Evolutionary conservation across 805 yeast genomes (phyloP).

Genomic region (Wickerhamomyces sydowiorum): DNA sequence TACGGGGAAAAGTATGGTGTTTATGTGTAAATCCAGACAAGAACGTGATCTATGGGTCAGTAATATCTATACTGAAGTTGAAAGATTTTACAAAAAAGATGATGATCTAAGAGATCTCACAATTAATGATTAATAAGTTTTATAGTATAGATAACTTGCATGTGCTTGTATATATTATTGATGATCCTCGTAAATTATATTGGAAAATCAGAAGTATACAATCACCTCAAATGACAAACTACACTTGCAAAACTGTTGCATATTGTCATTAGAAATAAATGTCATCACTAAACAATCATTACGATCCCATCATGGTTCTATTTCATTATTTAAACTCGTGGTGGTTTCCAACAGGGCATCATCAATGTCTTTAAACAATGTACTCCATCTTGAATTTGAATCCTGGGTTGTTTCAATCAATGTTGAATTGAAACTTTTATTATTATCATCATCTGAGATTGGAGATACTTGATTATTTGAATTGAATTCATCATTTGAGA

Average conservation of each 20-base stretch:
- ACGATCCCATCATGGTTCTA: not conserved
- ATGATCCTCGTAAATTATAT: no score
- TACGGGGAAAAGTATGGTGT: conserved; percentile 63
- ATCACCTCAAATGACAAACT: no score
- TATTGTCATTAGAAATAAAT: no score
- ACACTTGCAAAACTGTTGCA: no score
- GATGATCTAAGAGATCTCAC: not conserved
- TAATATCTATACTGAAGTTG: conserved; percentile 28
- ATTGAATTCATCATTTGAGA: not conserved
- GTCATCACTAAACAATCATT: no score
- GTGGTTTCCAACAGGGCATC: conserved; percentile 15
- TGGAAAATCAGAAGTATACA: no score
- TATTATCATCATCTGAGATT: not conserved
- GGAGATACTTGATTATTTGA: conserved; percentile 4
- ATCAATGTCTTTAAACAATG: conserved; percentile 18
- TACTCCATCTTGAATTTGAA: conserved; percentile 14
- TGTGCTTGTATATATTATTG: no score
- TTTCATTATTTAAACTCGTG: not conserved
- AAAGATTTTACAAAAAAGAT: conserved; percentile 18
- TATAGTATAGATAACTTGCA: not conserved
- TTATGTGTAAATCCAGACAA: conserved; percentile 75
- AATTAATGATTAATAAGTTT: not conserved
- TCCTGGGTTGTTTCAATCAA: not conserved
- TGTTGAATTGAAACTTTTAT: not conserved
- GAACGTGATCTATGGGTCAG: conserved; percentile 83